A percentile compares a stretch with the other conserved stretches of the same genome.
Evolutionary conservation across 768 basidiomycete species (phyloP).

Genomic region (Mycena belliarum): DNA sequence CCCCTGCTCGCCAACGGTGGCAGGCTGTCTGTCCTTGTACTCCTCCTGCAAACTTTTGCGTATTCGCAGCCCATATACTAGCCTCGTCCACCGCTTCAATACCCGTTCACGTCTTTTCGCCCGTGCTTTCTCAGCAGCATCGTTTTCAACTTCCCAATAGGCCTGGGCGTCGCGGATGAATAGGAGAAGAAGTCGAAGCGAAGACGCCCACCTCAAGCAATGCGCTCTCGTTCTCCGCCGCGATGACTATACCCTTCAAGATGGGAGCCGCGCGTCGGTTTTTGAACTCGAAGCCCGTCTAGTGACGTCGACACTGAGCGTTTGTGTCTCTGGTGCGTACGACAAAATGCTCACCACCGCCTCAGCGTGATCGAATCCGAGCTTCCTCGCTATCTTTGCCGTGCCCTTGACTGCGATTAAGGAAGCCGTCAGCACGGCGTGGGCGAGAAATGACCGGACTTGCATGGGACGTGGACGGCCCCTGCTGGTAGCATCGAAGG

Average conservation of each 20-base stretch:
- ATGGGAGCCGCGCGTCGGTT: constrained; percentile 87
- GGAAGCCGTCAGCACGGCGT: constrained; percentile 10
- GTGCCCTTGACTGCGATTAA: constrained; percentile 69
- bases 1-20: constrained; percentile 17
- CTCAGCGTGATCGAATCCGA: constrained; percentile 91
- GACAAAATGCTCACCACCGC: constrained; percentile 69
- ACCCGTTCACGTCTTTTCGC: constrained; percentile 77
- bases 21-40: constrained; percentile 48
- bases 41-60: constrained; percentile 80
- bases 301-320: constrained; percentile 1
- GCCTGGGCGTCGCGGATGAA: constrained; percentile 51
- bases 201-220: constrained; percentile 67
- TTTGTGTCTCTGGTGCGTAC: background rate
- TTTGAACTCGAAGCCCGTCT: constrained; percentile 97
- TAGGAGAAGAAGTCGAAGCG: constrained; percentile 6
- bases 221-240: constrained; percentile 71
- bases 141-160: constrained; percentile 79
- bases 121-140: constrained; percentile 74
- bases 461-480: constrained; percentile 88
- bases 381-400: constrained; percentile 83
- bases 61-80: constrained; percentile 87
- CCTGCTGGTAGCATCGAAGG: constrained; percentile 93
- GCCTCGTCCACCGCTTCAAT: constrained; percentile 84
- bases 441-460: constrained; percentile 32
- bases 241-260: constrained; percentile 84